A percentile compares a stretch with the other conserved stretches of the same genome.
Conservation (phyloP, 768 basidiomycete genomes). For the Nevesoporus exiguus region DNA sequence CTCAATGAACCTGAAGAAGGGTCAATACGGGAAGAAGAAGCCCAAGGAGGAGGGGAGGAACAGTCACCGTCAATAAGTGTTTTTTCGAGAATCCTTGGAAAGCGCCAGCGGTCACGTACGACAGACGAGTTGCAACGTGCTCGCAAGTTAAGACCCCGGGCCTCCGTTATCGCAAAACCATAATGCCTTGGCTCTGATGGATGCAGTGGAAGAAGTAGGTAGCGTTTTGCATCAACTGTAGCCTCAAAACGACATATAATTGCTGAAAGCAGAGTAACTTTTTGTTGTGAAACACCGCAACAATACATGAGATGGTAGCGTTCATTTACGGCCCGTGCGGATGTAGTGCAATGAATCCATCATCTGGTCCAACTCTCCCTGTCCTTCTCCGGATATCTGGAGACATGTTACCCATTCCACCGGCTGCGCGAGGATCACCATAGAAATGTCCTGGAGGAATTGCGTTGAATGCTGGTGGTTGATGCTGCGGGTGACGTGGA, state of each 20-base stretch:
- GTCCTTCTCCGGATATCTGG: conserved; percentile 33
- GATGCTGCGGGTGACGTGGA: conserved; percentile 33
- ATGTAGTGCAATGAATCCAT: conserved; percentile 33
- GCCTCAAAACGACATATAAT: not conserved
- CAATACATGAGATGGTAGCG: conserved; percentile 10
- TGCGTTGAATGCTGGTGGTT: conserved; percentile 25
- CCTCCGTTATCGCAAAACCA: not conserved
- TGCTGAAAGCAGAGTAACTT: not conserved
- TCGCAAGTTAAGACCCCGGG: conserved; percentile 16
- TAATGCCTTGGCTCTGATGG: not conserved
- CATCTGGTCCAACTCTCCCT: conserved; percentile 31
- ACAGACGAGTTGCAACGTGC: conserved; percentile 7
- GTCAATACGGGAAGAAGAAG: conserved; percentile 7
- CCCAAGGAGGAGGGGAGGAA: conserved; percentile 1
- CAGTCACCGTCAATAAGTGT: not conserved
- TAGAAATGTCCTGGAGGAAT: conserved; percentile 45
- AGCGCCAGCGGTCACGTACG: conserved; percentile 16
- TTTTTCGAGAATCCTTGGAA: not conserved
- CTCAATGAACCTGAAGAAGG: conserved; percentile 11
- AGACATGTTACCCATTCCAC: conserved; percentile 36
- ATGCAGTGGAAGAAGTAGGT: not conserved
- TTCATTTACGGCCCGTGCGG: conserved; percentile 17
- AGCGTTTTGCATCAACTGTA: not conserved
- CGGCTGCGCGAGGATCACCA: conserved; percentile 28
- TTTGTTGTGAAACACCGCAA: not conserved